These are phyloP conservation scores for Lichtheimia ornata DNA, from an alignment of 371 early-diverging fungal genomes.

Conservation along the genomic window DNA sequence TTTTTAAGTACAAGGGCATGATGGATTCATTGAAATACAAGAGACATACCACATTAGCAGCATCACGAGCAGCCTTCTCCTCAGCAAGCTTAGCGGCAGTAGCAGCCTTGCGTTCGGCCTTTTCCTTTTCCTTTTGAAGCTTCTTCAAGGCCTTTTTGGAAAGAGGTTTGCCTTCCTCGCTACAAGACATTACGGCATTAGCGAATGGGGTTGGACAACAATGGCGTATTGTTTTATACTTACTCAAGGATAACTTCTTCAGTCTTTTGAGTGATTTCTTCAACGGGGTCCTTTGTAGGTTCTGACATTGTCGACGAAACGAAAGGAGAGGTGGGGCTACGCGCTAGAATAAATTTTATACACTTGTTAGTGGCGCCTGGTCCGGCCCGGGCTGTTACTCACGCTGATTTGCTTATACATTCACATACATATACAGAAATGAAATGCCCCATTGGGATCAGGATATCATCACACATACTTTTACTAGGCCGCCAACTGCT, in stretches of 20 bases:
- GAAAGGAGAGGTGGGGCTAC: background rate
- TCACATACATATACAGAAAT: no score
- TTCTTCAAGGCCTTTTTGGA: slow-evolving; percentile 94
- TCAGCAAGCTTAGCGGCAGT: slow-evolving; percentile 80
- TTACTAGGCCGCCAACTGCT: no score
- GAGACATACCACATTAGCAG: slow-evolving; percentile 56
- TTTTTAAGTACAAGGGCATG: background rate
- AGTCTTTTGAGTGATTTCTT: slow-evolving; percentile 14
- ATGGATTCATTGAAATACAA: background rate
- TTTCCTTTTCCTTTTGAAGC: slow-evolving; percentile 88
- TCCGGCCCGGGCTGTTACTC: no score
- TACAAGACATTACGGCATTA: slow-evolving; percentile 12
- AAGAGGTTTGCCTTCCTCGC: slow-evolving; percentile 88
- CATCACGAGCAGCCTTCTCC: slow-evolving; percentile 83
- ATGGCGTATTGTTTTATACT: background rate
- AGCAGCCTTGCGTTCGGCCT: slow-evolving; percentile 82
- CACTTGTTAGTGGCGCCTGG: background rate
- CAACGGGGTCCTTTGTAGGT: slow-evolving; percentile 9
- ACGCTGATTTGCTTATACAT: no score
- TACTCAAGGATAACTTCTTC: slow-evolving; percentile 17
- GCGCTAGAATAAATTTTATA: slow-evolving; percentile 9
- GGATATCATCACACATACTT: no score
- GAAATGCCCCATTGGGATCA: no score
- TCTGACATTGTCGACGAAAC: slow-evolving; percentile 11
- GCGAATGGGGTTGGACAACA: background rate